A percentile compares a stretch with the other conserved stretches of the same genome.
These are phyloP conservation scores for Epichloe amarillans DNA, from an alignment of 2,329 filamentous ascomycete species.

Conservation along the genomic window DNA sequence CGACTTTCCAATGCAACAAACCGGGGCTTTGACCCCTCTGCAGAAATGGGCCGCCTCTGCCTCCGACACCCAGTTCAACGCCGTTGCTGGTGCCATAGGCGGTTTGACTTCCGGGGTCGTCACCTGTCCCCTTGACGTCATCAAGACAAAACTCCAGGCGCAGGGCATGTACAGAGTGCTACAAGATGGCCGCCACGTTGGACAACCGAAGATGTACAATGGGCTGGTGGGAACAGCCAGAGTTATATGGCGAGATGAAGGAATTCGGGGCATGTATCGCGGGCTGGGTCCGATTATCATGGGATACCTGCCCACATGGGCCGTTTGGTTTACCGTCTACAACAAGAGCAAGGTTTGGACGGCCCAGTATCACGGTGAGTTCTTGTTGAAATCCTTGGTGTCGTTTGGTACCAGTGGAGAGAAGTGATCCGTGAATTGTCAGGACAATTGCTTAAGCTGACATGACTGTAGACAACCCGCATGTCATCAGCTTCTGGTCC, in stretches of 20 bases:
- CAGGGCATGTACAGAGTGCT: conserved; percentile 65
- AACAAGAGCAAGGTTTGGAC: conserved; percentile 73
- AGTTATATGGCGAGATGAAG: conserved; percentile 80
- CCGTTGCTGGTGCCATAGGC: conserved; percentile 73
- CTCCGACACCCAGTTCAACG: conserved; percentile 58
- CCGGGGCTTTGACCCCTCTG: conserved; percentile 27
- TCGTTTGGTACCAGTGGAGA: background rate
- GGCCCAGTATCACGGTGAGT: conserved; percentile 49
- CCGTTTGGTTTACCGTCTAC: conserved; percentile 94
- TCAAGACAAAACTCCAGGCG: conserved; percentile 95
- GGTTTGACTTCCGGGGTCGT: conserved; percentile 89
- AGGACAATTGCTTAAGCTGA: background rate
- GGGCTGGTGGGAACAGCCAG: conserved; percentile 77
- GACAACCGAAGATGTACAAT: conserved; percentile 55
- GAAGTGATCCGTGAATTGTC: background rate
- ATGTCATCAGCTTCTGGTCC: conserved; percentile 73
- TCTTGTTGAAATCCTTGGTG: background rate
- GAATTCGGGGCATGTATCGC: conserved; percentile 79
- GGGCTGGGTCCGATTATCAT: conserved; percentile 88
- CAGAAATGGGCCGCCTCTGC: conserved; percentile 44
- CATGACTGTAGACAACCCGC: conserved; percentile 48
- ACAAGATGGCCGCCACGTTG: conserved; percentile 34
- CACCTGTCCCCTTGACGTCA: conserved; percentile 94
- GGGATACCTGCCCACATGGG: conserved; percentile 95
- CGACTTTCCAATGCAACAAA: conserved; percentile 20